Conservation (phyloP, 306 rosid species). For the Cajanus cajan region DNA sequence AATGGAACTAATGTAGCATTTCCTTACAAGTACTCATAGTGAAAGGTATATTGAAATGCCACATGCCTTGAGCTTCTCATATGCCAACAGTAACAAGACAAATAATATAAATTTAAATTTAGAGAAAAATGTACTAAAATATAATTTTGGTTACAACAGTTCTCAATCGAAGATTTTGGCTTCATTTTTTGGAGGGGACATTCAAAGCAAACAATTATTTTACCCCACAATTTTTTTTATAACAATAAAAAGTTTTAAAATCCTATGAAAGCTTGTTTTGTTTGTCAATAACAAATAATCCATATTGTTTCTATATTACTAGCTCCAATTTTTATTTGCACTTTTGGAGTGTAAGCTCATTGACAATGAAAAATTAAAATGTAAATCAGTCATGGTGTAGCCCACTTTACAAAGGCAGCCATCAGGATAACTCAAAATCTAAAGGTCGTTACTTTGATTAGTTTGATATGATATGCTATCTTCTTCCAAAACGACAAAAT, state of each 20-base stretch:
- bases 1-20: background rate
- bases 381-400: background rate
- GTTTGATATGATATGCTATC: background rate
- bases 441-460: background rate
- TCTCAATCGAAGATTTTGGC: background rate
- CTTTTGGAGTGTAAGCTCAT: background rate
- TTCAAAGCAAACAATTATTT: background rate
- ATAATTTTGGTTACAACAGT: background rate
- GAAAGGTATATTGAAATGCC: background rate
- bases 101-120: background rate
- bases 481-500: background rate
- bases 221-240: background rate
- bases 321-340: background rate
- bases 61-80: background rate
- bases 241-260: background rate
- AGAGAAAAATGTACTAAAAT: background rate
- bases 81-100: background rate
- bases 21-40: background rate
- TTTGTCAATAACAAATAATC: background rate
- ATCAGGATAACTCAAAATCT: background rate
- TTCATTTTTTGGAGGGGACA: background rate
- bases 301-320: background rate
- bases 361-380: background rate
- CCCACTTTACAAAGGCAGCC: background rate
- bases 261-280: background rate